Percentiles rank a stretch among this genome's conserved stretches.
phyloP scores from a whole-genome alignment of 2,329 filamentous ascomycete species.

The Amauroascus niger region DNA sequence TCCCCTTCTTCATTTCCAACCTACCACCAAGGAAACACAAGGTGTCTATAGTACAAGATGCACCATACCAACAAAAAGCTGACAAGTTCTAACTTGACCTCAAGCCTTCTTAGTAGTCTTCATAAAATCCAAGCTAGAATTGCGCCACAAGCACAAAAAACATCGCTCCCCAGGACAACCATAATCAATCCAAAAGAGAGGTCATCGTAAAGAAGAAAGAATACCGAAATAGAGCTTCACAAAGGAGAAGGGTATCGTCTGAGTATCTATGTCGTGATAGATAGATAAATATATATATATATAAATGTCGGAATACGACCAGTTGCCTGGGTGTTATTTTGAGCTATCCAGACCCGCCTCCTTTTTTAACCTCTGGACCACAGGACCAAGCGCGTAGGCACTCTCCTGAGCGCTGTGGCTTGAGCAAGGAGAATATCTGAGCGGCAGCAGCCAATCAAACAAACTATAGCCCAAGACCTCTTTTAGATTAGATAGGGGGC shows the following conservation, averaged over 20 bases:
- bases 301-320: neutral
- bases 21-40: no score
- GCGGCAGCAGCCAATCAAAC: constrained; percentile 71
- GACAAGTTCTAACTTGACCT: no score
- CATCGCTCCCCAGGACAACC: no score
- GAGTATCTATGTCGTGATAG: neutral
- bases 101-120: no score
- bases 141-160: no score
- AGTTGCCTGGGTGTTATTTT: neutral
- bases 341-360: constrained; percentile 30
- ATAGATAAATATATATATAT: no score
- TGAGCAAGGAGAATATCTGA: constrained; percentile 63
- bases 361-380: constrained; percentile 48
- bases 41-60: no score
- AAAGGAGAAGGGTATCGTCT: neutral
- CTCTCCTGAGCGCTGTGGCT: constrained; percentile 56
- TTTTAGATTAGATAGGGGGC: constrained; percentile 57
- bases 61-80: no score
- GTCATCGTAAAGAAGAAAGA: neutral
- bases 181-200: neutral
- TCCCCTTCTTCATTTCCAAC: no score
- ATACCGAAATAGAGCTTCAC: neutral
- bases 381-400: constrained; percentile 57
- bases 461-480: constrained; percentile 65
- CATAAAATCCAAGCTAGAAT: no score